A percentile compares a stretch with the other conserved stretches of the same genome.
Conservation (phyloP, 495 filamentous ascomycete genomes). For the Opeltia flavorubescens region DNA sequence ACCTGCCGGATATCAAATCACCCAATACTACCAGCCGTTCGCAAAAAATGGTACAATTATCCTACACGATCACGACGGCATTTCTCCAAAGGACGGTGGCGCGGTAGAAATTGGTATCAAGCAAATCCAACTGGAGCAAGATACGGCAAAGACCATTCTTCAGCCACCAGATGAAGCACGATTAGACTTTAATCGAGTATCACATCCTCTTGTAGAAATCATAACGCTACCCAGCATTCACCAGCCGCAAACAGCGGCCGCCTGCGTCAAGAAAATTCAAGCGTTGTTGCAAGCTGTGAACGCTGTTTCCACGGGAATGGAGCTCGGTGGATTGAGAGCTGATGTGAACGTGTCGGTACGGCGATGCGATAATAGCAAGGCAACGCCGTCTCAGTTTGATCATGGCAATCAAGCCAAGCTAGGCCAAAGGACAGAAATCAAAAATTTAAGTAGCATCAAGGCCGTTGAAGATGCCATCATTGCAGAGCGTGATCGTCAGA, state of each 20-base stretch:
- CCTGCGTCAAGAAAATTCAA: slow-evolving; percentile 81
- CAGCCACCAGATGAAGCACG: slow-evolving; percentile 58
- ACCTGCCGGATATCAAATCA: slow-evolving; percentile 91
- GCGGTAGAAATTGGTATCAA: slow-evolving; percentile 62
- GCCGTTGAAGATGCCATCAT: slow-evolving; percentile 87
- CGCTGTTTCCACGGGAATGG: slow-evolving; percentile 82
- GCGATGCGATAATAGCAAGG: slow-evolving; percentile 31
- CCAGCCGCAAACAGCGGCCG: slow-evolving; percentile 68
- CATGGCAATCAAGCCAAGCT: slow-evolving; percentile 41
- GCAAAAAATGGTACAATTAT: slow-evolving; percentile 60
- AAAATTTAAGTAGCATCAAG: slow-evolving; percentile 90
- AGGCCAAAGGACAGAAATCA: slow-evolving; percentile 91
- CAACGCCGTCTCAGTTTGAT: too few relatives aligned
- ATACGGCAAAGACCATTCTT: slow-evolving; percentile 86
- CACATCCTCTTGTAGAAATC: slow-evolving; percentile 83
- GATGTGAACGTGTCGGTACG: slow-evolving; percentile 93
- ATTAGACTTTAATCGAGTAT: slow-evolving; percentile 89
- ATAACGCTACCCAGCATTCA: slow-evolving; percentile 84
- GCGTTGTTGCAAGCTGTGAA: slow-evolving; percentile 62
- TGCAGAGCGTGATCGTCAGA: slow-evolving; percentile 82
- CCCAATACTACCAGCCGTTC: slow-evolving; percentile 87
- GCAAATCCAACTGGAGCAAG: slow-evolving; percentile 93
- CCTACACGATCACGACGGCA: slow-evolving; percentile 63
- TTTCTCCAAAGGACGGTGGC: slow-evolving; percentile 55
- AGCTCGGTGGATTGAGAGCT: slow-evolving; percentile 75